Conservation (phyloP, 2,329 filamentous ascomycete genomes). For the Talaromyces rugulosus region DNA sequence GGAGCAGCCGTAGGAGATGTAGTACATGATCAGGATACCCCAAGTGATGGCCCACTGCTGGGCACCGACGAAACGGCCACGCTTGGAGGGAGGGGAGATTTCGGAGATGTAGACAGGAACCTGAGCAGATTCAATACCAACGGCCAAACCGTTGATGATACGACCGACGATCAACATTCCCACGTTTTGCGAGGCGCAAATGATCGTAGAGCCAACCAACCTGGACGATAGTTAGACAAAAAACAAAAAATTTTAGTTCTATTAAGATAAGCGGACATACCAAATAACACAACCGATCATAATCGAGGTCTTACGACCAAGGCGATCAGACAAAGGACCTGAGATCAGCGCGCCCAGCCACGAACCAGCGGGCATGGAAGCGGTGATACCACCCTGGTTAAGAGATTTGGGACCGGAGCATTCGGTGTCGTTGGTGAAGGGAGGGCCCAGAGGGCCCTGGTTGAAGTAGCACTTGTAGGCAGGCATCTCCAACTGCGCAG, state of each 20-base stretch:
- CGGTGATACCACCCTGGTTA: slow-evolving; percentile 66
- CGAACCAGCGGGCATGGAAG: slow-evolving; percentile 69
- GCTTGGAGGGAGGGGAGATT: slow-evolving; percentile 54
- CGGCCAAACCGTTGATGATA: slow-evolving; percentile 66
- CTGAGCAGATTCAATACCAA: slow-evolving; percentile 69
- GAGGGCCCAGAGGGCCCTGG: slow-evolving; percentile 36
- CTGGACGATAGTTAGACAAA: neutral
- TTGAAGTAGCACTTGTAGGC: slow-evolving; percentile 39
- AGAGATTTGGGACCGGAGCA: slow-evolving; percentile 49
- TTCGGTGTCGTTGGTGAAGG: slow-evolving; percentile 20
- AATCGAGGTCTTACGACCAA: slow-evolving; percentile 53
- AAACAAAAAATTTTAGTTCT: too few relatives aligned
- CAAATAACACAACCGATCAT: slow-evolving; percentile 51
- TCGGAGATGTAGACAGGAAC: slow-evolving; percentile 69
- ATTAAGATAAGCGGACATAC: slow-evolving; percentile 23
- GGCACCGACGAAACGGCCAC: slow-evolving; percentile 63
- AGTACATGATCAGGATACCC: slow-evolving; percentile 35
- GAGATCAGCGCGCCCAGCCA: slow-evolving; percentile 59
- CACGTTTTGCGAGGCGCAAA: slow-evolving; percentile 61
- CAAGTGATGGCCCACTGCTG: slow-evolving; percentile 75
- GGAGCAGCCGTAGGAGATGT: slow-evolving; percentile 58
- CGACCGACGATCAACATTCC: slow-evolving; percentile 69
- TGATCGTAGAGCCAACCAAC: slow-evolving; percentile 54
- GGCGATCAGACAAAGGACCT: slow-evolving; percentile 51
- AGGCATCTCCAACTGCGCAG: slow-evolving; percentile 44